These are phyloP conservation scores for Pseudohyphozyma bogoriensis DNA, from an alignment of 768 basidiomycete species.

Conservation along the genomic window DNA sequence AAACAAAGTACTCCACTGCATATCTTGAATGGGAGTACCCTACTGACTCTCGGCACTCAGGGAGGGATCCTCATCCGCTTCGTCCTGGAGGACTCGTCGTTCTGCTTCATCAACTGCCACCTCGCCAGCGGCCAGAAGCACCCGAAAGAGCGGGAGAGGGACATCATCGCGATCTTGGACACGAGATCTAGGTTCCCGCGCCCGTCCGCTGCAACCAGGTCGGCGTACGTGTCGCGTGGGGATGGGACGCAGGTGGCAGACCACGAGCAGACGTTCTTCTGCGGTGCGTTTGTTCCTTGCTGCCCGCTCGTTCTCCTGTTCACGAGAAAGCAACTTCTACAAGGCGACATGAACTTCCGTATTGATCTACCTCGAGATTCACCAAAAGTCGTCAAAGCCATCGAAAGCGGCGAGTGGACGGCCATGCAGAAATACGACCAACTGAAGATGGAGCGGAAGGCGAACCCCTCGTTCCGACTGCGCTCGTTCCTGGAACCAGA, in stretches of 20 bases:
- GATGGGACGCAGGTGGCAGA: constrained; percentile 88
- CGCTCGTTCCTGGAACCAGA: constrained; percentile 68
- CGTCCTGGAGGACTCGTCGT: constrained; percentile 78
- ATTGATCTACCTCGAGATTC: constrained; percentile 83
- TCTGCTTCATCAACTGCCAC: constrained; percentile 95
- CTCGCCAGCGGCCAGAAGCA: constrained; percentile 48
- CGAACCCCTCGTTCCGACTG: constrained; percentile 76
- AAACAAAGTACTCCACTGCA: constrained; percentile 55
- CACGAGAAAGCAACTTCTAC: not conserved
- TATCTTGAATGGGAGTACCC: not conserved
- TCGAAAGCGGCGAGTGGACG: constrained; percentile 54
- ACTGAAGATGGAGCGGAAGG: constrained; percentile 72
- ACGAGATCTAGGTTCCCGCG: constrained; percentile 43
- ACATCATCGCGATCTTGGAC: constrained; percentile 77
- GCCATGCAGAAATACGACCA: constrained; percentile 70
- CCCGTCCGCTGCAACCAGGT: not conserved
- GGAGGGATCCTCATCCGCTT: constrained; percentile 45
- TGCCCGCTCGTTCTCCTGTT: not conserved
- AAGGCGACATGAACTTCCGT: constrained; percentile 90
- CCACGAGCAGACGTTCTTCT: constrained; percentile 81
- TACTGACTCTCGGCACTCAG: not conserved
- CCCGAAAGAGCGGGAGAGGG: constrained; percentile 56
- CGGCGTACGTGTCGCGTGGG: constrained; percentile 70
- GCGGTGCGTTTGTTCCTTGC: not conserved
- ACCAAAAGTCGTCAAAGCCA: constrained; percentile 56